Evolutionary conservation across 176 grass and related monocot genomes (phyloP).

Genomic region (Eleusine coracana): DNA sequence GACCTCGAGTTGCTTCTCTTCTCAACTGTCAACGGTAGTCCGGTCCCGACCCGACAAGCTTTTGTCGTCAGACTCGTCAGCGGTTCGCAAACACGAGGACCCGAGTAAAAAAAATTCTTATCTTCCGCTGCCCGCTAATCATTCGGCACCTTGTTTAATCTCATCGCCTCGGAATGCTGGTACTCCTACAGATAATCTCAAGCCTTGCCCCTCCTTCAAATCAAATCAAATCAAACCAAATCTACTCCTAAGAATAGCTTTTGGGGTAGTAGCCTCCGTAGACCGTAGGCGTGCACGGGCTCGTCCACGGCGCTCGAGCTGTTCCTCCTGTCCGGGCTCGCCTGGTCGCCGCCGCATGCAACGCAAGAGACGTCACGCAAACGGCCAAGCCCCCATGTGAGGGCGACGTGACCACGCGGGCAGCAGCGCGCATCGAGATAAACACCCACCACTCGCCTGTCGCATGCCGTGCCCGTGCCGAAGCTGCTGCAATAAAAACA

Average conservation of each 20-base stretch:
- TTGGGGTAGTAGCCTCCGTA: neutral
- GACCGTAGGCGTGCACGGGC: too few species aligned
- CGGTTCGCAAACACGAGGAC: too few species aligned
- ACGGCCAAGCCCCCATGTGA: neutral
- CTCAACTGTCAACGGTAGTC: too few species aligned
- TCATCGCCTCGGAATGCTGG: neutral
- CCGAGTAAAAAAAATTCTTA: too few species aligned
- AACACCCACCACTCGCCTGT: neutral
- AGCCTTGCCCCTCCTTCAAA: neutral
- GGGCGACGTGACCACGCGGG: neutral
- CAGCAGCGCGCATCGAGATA: neutral
- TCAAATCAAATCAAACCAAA: neutral
- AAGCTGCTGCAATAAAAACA: neutral
- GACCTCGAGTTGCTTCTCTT: too few species aligned
- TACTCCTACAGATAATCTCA: neutral
- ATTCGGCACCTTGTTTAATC: too few species aligned
- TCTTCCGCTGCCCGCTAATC: too few species aligned
- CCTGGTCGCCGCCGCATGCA: neutral
- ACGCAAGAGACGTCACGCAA: slow-evolving; percentile 6
- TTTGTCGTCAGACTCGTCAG: too few species aligned
- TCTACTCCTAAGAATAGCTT: neutral
- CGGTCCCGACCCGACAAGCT: too few species aligned
- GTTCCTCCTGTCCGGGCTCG: neutral
- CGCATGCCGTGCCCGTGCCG: too few species aligned
- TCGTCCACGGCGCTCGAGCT: neutral